phyloP scores from a whole-genome alignment of 306 rosid genomes.

The Casuarina glauca region DNA sequence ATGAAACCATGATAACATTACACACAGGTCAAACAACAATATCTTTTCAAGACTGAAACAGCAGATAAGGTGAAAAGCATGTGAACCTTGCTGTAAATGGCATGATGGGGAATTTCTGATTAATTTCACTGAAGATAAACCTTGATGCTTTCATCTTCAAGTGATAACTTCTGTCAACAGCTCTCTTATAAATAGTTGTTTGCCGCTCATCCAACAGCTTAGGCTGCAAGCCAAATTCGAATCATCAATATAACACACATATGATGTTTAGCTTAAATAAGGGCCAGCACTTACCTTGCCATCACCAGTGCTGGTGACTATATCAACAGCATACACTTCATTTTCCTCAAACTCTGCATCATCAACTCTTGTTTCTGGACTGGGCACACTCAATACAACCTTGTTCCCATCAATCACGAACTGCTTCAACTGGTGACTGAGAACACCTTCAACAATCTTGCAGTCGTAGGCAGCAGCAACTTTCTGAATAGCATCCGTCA shows the following conservation, averaged over 20 bases:
- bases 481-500: slow-evolving; percentile 91
- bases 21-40: neutral
- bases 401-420: slow-evolving; percentile 99
- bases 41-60: neutral
- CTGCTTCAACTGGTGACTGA: slow-evolving; percentile 99
- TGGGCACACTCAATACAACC: slow-evolving; percentile 76
- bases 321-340: slow-evolving; percentile 89
- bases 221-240: slow-evolving; percentile 53
- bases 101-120: slow-evolving; percentile 37
- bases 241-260: neutral
- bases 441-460: slow-evolving; percentile 98
- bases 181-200: slow-evolving; percentile 94
- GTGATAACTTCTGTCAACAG: slow-evolving; percentile 91
- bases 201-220: slow-evolving; percentile 94
- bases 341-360: slow-evolving; percentile 97
- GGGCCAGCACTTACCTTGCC: slow-evolving; percentile 63
- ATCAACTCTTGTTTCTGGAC: slow-evolving; percentile 87
- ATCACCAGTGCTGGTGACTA: slow-evolving; percentile 95
- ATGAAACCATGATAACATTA: neutral
- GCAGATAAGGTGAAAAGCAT: neutral
- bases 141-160: slow-evolving; percentile 97
- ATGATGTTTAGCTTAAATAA: neutral
- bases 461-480: slow-evolving; percentile 94
- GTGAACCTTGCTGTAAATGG: neutral
- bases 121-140: slow-evolving; percentile 95